Base-by-base conservation (phyloP, 2,329 filamentous ascomycete genomes). In the Zasmidium angulare region DNA sequence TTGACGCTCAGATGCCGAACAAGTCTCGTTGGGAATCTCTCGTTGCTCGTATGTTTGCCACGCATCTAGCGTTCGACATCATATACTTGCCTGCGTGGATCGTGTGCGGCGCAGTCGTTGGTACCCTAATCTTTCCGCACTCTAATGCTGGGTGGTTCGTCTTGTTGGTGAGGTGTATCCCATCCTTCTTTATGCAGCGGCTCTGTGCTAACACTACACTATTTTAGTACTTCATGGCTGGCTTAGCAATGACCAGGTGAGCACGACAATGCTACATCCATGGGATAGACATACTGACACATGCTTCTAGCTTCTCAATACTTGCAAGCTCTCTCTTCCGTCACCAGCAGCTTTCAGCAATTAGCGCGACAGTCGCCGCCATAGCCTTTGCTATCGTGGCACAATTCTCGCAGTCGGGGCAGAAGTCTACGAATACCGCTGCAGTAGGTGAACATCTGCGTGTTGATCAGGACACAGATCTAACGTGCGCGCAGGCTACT, bases 1-100 rank as follows among this genome's bases (percentile, higher is more conserved):
- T 96, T 46, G 92, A 96, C 74, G 89, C 90, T 56, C 96, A 96
- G 89, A 92, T 93, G 80, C 88, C 90, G 0, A 89, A 89, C 55
- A 81, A 82, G 56, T 82, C 82, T 46, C 80, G 84, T 26, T 95
- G 90, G 89, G 82, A 90, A 69, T 85, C 88, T 11, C 89, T 93
- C 74, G 84, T 85, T 21, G 87, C 89, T 1, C 84, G 92, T 17
- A 81, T 96, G 20, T 71, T 92, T 9, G 87, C 91, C 0, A 88
- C 91, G 63, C 90, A 96, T 71, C 71, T 93, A 20, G 85, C 91
- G 0, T 93, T 96, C 68, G 86, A 89, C 58, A 71, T 89, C 3
- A 81, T 96, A 29, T 96, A 96, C 56, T 69, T 89, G 2, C 90
- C 91, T 0, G 89, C 87, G 1, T 96, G 91, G 91, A 81, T 96